A percentile compares a stretch with the other conserved stretches of the same genome.
phyloP scores from a whole-genome alignment of 2,329 filamentous ascomycete genomes.

The Coniochaeta sp. region DNA sequence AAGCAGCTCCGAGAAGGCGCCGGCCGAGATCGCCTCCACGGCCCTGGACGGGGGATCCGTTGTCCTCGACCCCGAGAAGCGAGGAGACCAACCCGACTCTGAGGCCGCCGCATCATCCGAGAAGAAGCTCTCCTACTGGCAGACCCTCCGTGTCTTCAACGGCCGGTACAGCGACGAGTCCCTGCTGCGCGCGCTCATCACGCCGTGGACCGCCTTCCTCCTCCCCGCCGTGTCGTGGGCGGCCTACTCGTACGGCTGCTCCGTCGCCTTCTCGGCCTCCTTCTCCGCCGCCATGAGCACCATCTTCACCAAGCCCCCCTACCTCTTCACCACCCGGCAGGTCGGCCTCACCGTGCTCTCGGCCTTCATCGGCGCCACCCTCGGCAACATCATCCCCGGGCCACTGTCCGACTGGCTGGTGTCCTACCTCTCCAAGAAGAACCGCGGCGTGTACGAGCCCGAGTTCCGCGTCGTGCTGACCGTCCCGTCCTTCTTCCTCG shows the following conservation, averaged over 20 bases:
- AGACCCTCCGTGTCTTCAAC: slow-evolving; percentile 10
- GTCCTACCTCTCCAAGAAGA: slow-evolving; percentile 26
- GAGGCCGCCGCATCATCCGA: slow-evolving; percentile 7
- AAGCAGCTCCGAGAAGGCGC: neutral
- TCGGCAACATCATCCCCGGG: slow-evolving; percentile 25
- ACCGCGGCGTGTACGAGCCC: slow-evolving; percentile 33
- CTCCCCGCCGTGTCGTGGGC: slow-evolving; percentile 35
- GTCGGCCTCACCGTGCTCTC: slow-evolving; percentile 30
- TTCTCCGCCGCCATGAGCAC: slow-evolving; percentile 32
- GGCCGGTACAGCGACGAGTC: slow-evolving; percentile 12
- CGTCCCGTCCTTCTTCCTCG: slow-evolving; percentile 22
- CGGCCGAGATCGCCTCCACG: neutral
- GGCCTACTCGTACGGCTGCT: slow-evolving; percentile 28
- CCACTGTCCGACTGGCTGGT: slow-evolving; percentile 26
- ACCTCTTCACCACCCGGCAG: slow-evolving; percentile 24
- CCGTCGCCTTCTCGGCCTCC: slow-evolving; percentile 31
- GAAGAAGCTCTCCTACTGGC: neutral
- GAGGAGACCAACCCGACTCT: no score
- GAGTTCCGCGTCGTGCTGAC: slow-evolving; percentile 32
- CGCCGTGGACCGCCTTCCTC: slow-evolving; percentile 32
- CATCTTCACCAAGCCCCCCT: slow-evolving; percentile 33
- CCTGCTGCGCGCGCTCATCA: slow-evolving; percentile 11
- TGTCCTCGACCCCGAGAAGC: neutral
- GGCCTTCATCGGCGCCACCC: slow-evolving; percentile 29
- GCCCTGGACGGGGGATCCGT: neutral